Base-by-base conservation (phyloP, 2,329 filamentous ascomycete species). In the Macrophomina pseudophaseolina region DNA sequence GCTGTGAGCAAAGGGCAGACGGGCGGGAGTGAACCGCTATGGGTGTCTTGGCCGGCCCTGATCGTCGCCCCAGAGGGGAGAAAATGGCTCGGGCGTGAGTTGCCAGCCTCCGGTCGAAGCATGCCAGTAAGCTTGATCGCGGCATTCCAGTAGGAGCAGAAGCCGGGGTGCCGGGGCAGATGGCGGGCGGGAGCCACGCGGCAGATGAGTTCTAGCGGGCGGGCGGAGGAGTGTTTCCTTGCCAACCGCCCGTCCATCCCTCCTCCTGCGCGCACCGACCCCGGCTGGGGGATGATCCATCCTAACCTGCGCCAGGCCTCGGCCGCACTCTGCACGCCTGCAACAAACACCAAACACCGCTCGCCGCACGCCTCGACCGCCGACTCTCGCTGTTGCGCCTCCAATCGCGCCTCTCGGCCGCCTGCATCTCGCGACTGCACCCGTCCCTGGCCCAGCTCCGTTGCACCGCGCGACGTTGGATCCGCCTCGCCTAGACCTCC, bases 401-500 rank as follows among this genome's bases (percentile, higher is more conserved):
- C 42, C 42, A 23, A 44, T 44, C 16, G 42, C 16, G 42, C 42
- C 4, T 14, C 14, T 44, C 14, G 9, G 14, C 8, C 40, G 40
- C 40, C 14, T 14, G 12, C 40, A 44, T 4, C 4, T 14, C 16
- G 7, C 5, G 7, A 44, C 16, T 44, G 40, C 40, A 4, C 40
- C 16, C 12, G 42, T 30, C 18, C 54, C 35, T 30, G 56, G 23
- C 16, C 18, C 53, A n/a, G 18, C 12, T 9, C 23, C 11, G 40
- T 59, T 12, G 40, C 28, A 33, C 40, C 6, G 28, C 12, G 11
- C 40, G n/a, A 28, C 58, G 30, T 35, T 35, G 42, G 42, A 49
- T 49, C 58, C 58, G 52, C 32, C 44, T 62, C 58, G 58, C 58
- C 52, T 62, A 49, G 53, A 58, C 35, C 53, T 58, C 58, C n/a